Evolutionary conservation across 768 basidiomycete species (phyloP).

Genomic region (Phallus indusiatus): DNA sequence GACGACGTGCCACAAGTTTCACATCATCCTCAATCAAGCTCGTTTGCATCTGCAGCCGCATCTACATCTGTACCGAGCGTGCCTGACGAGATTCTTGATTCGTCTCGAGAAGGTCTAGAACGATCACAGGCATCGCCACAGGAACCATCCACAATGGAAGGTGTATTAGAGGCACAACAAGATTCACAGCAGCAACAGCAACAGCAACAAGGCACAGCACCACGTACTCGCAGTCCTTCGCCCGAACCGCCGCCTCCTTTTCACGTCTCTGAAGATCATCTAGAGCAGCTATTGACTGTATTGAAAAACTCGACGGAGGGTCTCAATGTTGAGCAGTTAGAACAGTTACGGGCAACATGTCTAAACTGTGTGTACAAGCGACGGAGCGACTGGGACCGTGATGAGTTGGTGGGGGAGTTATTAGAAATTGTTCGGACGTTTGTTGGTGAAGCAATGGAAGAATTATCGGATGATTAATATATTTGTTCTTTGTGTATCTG

Average conservation of each 20-base stretch:
- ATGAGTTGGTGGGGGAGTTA: conserved; percentile 51
- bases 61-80: neutral
- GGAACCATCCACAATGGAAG: neutral
- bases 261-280: conserved; percentile 40
- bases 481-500: neutral
- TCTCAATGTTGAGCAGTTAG: conserved; percentile 81
- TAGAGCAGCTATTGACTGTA: conserved; percentile 39
- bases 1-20: neutral
- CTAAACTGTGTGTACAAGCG: conserved; percentile 77
- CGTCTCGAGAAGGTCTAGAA: neutral
- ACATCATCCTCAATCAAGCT: neutral
- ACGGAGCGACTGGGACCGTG: conserved; percentile 76
- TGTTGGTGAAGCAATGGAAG: conserved; percentile 47
- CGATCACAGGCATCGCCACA: neutral
- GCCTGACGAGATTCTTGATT: neutral
- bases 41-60: neutral
- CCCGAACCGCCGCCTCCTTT: conserved; percentile 64
- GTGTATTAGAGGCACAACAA: neutral
- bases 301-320: conserved; percentile 45
- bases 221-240: conserved; percentile 35
- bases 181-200: neutral
- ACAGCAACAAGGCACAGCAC: neutral
- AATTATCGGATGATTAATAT: neutral
- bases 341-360: conserved; percentile 83
- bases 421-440: conserved; percentile 50